phyloP scores from a whole-genome alignment of 2,329 filamentous ascomycete genomes.

The Hypoxylon sp. region DNA sequence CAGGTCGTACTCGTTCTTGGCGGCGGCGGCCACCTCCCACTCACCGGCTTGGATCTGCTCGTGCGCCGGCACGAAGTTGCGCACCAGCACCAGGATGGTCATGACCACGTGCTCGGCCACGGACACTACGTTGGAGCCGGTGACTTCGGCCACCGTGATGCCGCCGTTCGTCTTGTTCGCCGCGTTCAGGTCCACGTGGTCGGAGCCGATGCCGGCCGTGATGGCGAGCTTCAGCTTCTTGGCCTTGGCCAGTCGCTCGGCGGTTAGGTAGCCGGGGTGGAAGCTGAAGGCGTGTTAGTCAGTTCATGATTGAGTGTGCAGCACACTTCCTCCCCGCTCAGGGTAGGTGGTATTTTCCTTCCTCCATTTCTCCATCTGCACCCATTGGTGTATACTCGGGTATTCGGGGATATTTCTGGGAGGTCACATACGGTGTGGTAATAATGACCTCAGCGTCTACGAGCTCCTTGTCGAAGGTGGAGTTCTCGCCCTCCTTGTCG shows the following conservation, averaged over 20 bases:
- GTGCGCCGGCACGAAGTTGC: slow-evolving; percentile 98
- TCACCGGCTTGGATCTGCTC: slow-evolving; percentile 91
- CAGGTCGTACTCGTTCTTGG: slow-evolving; percentile 98
- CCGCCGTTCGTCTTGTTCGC: slow-evolving; percentile 99
- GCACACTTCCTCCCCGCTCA: background rate
- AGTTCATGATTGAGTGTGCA: background rate
- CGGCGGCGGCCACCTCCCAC: slow-evolving; percentile 95
- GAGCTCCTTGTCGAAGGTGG: slow-evolving; percentile 93
- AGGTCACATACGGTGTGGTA: slow-evolving; percentile 83
- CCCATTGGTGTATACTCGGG: background rate
- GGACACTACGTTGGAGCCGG: slow-evolving; percentile 97
- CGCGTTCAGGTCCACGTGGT: slow-evolving; percentile 96
- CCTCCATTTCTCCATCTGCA: background rate
- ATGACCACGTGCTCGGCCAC: slow-evolving; percentile 99
- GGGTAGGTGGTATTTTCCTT: slow-evolving; percentile 2
- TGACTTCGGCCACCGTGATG: slow-evolving; percentile 97
- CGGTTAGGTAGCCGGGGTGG: slow-evolving; percentile 97
- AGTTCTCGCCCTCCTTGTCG: slow-evolving; percentile 95
- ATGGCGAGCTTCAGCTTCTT: slow-evolving; percentile 99
- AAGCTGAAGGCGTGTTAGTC: slow-evolving; percentile 71
- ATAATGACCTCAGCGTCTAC: slow-evolving; percentile 99
- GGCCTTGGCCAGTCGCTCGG: slow-evolving; percentile 94
- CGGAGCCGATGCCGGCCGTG: slow-evolving; percentile 97
- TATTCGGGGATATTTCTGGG: slow-evolving; percentile 13
- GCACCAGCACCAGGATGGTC: slow-evolving; percentile 95